Conservation (phyloP, 352 stramenopile species). For the Globisporangium carolinianum region DNA sequence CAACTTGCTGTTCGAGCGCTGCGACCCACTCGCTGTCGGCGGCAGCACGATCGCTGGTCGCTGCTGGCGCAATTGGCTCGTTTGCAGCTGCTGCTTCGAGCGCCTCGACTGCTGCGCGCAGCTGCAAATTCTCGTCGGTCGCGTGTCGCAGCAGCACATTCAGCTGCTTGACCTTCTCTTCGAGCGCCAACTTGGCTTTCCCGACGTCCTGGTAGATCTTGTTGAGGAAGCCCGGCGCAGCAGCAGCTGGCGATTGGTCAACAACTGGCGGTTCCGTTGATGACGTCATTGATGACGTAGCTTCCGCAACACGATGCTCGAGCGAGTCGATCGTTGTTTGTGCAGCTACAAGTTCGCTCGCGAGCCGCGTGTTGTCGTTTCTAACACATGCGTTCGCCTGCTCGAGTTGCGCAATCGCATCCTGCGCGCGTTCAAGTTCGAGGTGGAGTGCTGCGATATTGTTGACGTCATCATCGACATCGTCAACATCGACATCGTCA, state of each 20-base stretch:
- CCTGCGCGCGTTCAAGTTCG: conserved; percentile 37
- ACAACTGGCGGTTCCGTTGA: too few relatives aligned
- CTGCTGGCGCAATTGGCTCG: conserved; percentile 4
- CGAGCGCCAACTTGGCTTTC: conserved; percentile 66
- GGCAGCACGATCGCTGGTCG: background rate
- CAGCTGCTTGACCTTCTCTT: conserved; percentile 63
- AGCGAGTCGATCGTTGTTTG: conserved; percentile 29
- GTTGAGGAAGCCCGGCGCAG: conserved; percentile 48
- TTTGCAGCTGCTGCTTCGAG: background rate
- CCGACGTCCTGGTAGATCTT: conserved; percentile 78
- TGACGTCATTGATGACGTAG: background rate
- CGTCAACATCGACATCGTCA: background rate
- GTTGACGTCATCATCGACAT: background rate
- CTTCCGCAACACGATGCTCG: conserved; percentile 20
- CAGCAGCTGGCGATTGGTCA: conserved; percentile 2
- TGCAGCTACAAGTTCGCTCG: conserved; percentile 30
- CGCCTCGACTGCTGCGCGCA: conserved; percentile 17
- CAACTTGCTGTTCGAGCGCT: conserved; percentile 19
- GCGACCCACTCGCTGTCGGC: conserved; percentile 8
- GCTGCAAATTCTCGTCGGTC: conserved; percentile 41
- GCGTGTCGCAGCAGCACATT: conserved; percentile 34
- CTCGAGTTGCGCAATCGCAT: conserved; percentile 14
- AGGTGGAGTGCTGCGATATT: conserved; percentile 7
- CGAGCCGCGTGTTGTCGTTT: conserved; percentile 20
- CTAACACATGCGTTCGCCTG: conserved; percentile 20